These are phyloP conservation scores for Crucihimalaya himalaica DNA, from an alignment of 345 rosid genomes.

Conservation along the genomic window DNA sequence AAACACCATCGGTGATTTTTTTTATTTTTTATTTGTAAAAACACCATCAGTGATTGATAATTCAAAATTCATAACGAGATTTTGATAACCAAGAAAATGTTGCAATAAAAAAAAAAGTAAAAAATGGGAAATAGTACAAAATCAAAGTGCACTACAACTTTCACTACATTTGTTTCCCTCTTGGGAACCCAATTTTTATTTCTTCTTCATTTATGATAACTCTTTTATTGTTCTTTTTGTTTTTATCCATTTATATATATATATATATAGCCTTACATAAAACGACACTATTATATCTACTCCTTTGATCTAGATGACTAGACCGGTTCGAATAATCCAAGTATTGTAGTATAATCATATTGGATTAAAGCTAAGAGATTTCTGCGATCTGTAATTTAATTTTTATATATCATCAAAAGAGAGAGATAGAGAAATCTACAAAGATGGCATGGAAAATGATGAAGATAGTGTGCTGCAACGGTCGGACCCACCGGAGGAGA, in stretches of 20 bases:
- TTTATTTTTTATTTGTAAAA: too few species aligned
- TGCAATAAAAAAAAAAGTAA: background rate
- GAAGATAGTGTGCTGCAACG: constrained; percentile 38
- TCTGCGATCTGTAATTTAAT: constrained; percentile 17
- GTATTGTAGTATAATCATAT: background rate
- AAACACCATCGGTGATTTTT: too few species aligned
- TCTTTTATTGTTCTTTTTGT: constrained; percentile 26
- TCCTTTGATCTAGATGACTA: background rate
- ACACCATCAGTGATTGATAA: too few species aligned
- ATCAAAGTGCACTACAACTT: constrained; percentile 11
- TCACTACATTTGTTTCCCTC: constrained; percentile 32
- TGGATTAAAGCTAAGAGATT: background rate
- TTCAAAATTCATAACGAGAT: too few species aligned
- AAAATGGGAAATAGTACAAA: background rate
- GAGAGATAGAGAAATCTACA: background rate
- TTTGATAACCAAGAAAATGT: too few species aligned
- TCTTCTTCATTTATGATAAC: constrained; percentile 17
- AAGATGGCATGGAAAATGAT: constrained; percentile 15
- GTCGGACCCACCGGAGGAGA: constrained; percentile 32
- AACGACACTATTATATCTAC: constrained; percentile 1
- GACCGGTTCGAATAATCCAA: constrained; percentile 7
- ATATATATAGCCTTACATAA: background rate
- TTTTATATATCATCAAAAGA: background rate
- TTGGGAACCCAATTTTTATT: constrained; percentile 26
- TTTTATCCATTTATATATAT: constrained; percentile 4